Evolutionary conservation across 2,329 filamentous ascomycete genomes (phyloP).

Genomic region (Monilinia aucupariae): DNA sequence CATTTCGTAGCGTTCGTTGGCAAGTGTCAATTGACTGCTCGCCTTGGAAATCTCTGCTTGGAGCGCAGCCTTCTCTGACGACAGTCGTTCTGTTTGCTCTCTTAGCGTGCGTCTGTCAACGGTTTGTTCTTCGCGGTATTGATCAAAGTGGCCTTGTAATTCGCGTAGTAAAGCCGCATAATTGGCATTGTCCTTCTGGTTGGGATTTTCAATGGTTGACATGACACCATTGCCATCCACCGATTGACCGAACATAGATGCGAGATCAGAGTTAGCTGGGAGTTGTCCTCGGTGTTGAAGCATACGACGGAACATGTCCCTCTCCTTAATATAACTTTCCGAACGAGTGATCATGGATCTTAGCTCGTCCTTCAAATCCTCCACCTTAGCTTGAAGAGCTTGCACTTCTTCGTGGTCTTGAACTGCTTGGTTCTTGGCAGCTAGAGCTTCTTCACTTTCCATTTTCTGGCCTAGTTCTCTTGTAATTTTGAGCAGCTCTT

Average conservation of each 20-base stretch:
- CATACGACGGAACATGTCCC: constrained; percentile 96
- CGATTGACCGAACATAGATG: constrained; percentile 67
- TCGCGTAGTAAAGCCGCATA: constrained; percentile 77
- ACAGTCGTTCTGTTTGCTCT: constrained; percentile 75
- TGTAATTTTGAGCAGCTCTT: constrained; percentile 74
- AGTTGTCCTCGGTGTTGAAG: constrained; percentile 67
- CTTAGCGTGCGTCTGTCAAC: constrained; percentile 78
- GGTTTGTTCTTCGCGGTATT: constrained; percentile 78
- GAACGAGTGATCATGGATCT: constrained; percentile 75
- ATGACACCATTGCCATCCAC: constrained; percentile 53
- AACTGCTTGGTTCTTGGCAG: constrained; percentile 56
- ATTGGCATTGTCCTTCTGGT: constrained; percentile 56
- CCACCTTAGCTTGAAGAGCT: constrained; percentile 64
- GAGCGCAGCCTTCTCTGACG: constrained; percentile 73
- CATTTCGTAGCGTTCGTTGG: constrained; percentile 81
- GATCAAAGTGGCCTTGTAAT: constrained; percentile 83
- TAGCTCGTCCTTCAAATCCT: constrained; percentile 79
- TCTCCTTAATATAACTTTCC: constrained; percentile 90
- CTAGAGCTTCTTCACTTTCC: constrained; percentile 81
- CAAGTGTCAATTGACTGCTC: constrained; percentile 74
- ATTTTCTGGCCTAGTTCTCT: constrained; percentile 81
- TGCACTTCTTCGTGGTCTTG: constrained; percentile 68
- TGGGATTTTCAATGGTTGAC: constrained; percentile 50
- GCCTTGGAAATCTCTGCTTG: constrained; percentile 77
- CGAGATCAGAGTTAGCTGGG: constrained; percentile 55